A percentile compares a stretch with the other conserved stretches of the same genome.
Conservation (phyloP, 768 basidiomycete species). For the Suillus ampliporus region DNA sequence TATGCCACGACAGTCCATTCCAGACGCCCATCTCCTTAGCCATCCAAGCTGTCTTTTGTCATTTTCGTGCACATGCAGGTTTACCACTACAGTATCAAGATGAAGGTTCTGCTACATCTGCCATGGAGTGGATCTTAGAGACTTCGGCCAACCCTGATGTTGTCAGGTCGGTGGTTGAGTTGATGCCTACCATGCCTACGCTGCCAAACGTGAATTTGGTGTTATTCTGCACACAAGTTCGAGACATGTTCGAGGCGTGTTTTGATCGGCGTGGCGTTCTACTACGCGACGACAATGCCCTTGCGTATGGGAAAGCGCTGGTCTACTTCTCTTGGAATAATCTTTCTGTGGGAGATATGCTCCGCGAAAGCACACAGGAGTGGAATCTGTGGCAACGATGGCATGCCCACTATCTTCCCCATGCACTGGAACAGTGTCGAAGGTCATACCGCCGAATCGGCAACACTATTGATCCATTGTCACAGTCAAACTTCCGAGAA, state of each 20-base stretch:
- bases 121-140: conserved; percentile 16
- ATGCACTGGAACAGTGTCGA: not conserved
- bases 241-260: conserved; percentile 2
- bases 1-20: conserved; percentile 3
- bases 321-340: not conserved
- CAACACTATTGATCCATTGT: not conserved
- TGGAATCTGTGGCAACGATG: not conserved
- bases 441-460: not conserved
- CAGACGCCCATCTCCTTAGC: conserved; percentile 1
- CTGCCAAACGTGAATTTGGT: not conserved
- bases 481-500: not conserved
- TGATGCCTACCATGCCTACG: conserved; percentile 12
- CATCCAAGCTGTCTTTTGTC: not conserved
- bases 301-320: not conserved
- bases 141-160: conserved; percentile 19
- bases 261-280: not conserved
- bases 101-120: not conserved
- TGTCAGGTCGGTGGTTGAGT: conserved; percentile 4
- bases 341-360: not conserved
- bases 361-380: not conserved
- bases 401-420: not conserved
- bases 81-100: not conserved
- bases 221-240: not conserved
- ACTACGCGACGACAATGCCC: not conserved
- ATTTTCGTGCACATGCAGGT: not conserved